Conservation (phyloP, 139 green algal genomes). For the Deuterostichococcus epilithicus region DNA sequence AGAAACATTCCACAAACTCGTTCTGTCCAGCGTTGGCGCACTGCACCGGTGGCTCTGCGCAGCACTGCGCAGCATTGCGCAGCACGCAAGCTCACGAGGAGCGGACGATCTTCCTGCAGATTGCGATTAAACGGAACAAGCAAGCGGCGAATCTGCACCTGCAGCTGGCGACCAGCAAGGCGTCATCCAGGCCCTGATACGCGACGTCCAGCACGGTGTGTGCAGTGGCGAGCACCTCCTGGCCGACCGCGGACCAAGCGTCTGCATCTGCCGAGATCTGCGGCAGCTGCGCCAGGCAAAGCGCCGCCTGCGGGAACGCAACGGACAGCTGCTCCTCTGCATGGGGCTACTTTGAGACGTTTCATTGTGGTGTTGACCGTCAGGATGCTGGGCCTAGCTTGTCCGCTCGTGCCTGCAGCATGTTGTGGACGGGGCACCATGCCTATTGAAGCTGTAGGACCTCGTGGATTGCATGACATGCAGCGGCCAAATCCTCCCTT, state of each 20-base stretch:
- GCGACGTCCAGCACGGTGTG: slow-evolving; percentile 36
- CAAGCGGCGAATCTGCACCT: too few relatives aligned
- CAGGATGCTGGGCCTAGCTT: not conserved
- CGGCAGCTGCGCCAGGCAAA: not conserved
- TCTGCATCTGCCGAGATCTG: slow-evolving; percentile 22
- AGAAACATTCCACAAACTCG: not conserved
- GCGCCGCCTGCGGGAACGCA: not conserved
- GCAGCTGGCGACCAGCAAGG: not conserved
- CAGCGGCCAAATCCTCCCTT: too few relatives aligned
- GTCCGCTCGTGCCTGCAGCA: not conserved
- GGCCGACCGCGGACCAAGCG: slow-evolving; percentile 23
- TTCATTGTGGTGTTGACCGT: not conserved
- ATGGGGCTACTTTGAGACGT: not conserved
- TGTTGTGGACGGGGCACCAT: too few relatives aligned
- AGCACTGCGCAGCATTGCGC: not conserved
- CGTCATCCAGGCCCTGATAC: not conserved
- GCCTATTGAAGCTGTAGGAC: too few relatives aligned
- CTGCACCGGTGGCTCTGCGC: too few relatives aligned
- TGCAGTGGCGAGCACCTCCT: slow-evolving; percentile 25
- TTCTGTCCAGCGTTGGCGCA: not conserved
- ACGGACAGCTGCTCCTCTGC: not conserved
- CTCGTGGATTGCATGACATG: too few relatives aligned
- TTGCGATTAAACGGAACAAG: too few relatives aligned
- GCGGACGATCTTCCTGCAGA: not conserved
- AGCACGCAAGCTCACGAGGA: not conserved